phyloP scores from a whole-genome alignment of 331 rosid genomes.

The Erythrophleum ivorense region DNA sequence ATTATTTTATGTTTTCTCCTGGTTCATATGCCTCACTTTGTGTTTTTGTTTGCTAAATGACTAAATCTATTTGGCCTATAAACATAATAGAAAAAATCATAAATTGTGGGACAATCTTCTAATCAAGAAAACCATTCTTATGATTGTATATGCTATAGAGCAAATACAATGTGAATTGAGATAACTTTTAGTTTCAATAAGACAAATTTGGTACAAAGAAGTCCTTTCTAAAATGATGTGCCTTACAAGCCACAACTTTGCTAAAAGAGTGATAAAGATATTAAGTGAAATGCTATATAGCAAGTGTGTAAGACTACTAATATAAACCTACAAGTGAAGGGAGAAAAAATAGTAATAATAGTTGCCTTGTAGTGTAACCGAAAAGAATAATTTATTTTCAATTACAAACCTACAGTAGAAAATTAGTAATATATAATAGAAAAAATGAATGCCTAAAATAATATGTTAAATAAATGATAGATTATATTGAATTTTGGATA shows the following conservation, averaged over 20 bases:
- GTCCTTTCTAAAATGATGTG: neutral
- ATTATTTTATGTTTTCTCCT: neutral
- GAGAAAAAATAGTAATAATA: no score
- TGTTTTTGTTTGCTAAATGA: constrained; percentile 13
- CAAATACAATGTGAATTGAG: neutral
- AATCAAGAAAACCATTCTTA: constrained; percentile 9
- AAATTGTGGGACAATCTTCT: constrained; percentile 30
- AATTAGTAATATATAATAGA: no score
- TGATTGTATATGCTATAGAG: constrained; percentile 9
- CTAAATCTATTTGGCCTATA: constrained; percentile 8
- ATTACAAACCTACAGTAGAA: no score
- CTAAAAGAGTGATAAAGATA: constrained; percentile 7
- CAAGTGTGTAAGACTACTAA: no score
- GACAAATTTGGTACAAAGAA: neutral
- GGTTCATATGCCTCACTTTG: constrained; percentile 11
- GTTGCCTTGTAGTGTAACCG: no score
- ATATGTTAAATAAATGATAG: no score
- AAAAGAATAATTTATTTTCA: no score
- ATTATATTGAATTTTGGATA: no score
- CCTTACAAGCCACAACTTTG: constrained; percentile 15
- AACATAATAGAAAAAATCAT: neutral
- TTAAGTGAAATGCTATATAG: neutral
- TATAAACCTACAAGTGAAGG: no score
- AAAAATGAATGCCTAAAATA: no score
- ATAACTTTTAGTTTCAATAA: neutral